phyloP scores from a whole-genome alignment of 1,284 basidiomycete species.

The Chalciporus sp. region DNA sequence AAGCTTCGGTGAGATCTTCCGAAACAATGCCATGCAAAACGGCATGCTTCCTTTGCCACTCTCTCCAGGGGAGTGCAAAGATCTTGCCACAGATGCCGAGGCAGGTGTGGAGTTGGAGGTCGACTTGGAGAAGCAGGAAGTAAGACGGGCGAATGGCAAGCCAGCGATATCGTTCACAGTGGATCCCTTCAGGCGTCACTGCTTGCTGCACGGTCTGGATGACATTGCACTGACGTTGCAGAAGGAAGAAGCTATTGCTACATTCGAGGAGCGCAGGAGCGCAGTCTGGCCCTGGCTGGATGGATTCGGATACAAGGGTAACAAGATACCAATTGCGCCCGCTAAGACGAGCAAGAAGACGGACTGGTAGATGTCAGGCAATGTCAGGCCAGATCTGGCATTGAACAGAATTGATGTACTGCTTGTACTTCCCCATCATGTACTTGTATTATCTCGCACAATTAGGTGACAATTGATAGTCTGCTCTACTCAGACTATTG shows the following conservation, averaged over 20 bases:
- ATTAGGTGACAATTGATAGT: background rate
- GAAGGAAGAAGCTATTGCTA: conserved; percentile 65
- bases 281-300: conserved; percentile 91
- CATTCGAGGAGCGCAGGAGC: conserved; percentile 79
- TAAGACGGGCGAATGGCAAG: conserved; percentile 78
- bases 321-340: conserved; percentile 63
- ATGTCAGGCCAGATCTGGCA: background rate
- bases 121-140: conserved; percentile 87
- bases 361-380: conserved; percentile 66
- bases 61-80: conserved; percentile 75
- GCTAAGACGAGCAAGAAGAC: conserved; percentile 55
- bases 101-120: conserved; percentile 83
- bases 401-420: conserved; percentile 1
- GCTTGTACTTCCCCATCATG: background rate
- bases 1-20: conserved; percentile 95
- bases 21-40: conserved; percentile 93
- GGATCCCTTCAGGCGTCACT: conserved; percentile 89
- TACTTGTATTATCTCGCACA: background rate
- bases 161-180: conserved; percentile 74
- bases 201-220: conserved; percentile 91
- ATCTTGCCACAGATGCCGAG: conserved; percentile 81
- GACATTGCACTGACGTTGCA: conserved; percentile 92
- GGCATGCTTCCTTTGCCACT: conserved; percentile 90
- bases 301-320: conserved; percentile 86
- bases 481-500: conserved; percentile 4